Conservation (phyloP, 2,329 filamentous ascomycete genomes). For the Pseudogymnoascus sp. region DNA sequence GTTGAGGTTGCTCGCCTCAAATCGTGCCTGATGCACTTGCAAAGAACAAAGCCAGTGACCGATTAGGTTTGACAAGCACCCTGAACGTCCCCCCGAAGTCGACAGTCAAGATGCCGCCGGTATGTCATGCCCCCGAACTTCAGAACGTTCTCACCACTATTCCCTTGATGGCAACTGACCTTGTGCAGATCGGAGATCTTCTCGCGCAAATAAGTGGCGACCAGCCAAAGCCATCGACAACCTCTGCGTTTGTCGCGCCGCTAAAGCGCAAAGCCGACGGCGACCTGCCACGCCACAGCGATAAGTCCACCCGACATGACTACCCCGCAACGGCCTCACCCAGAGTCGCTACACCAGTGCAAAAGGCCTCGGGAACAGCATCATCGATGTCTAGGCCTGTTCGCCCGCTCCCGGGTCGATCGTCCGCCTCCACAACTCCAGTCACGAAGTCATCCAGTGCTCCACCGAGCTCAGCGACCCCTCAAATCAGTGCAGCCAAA, state of each 20-base stretch:
- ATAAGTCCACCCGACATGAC: slow-evolving; percentile 36
- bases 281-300: slow-evolving; percentile 34
- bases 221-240: slow-evolving; percentile 28
- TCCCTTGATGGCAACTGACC: slow-evolving; percentile 16
- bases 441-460: slow-evolving; percentile 30
- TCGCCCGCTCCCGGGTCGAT: slow-evolving; percentile 7
- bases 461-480: background rate
- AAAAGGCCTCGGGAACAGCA: slow-evolving; percentile 17
- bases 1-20: slow-evolving; percentile 1
- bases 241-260: slow-evolving; percentile 25
- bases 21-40: slow-evolving; percentile 4
- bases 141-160: background rate
- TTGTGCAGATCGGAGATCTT: slow-evolving; percentile 45
- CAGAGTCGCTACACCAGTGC: slow-evolving; percentile 15
- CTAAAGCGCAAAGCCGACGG: slow-evolving; percentile 52
- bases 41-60: slow-evolving; percentile 6
- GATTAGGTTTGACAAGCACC: slow-evolving; percentile 6
- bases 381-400: slow-evolving; percentile 24
- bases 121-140: background rate
- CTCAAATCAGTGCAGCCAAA: slow-evolving; percentile 8
- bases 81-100: background rate
- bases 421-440: slow-evolving; percentile 24
- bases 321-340: slow-evolving; percentile 20
- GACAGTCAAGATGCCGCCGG: slow-evolving; percentile 5
- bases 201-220: slow-evolving; percentile 54